Evolutionary conservation across 75 land plant genomes (phyloP).

Genomic region (Ceratopteris richardii): DNA sequence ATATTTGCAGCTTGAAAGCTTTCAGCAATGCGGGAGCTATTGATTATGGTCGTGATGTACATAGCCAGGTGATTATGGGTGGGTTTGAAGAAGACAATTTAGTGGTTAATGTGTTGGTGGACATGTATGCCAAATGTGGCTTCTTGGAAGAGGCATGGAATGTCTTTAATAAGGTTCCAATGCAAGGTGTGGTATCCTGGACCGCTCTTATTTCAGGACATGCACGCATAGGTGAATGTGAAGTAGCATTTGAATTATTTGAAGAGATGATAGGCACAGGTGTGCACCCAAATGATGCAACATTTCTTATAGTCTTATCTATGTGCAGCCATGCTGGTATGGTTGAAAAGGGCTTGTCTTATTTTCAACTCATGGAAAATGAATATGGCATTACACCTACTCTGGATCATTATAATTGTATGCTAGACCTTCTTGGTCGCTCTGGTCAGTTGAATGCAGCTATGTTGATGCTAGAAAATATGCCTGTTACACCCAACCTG

Average conservation of each 20-base stretch:
- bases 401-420: constrained; percentile 42
- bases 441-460: constrained; percentile 45
- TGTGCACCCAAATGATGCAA: constrained; percentile 22
- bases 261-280: constrained; percentile 22
- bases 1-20: constrained; percentile 3
- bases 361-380: constrained; percentile 24
- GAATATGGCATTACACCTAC: constrained; percentile 29
- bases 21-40: constrained; percentile 2
- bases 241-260: constrained; percentile 32
- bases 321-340: constrained; percentile 40
- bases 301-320: constrained; percentile 34
- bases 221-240: constrained; percentile 24
- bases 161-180: constrained; percentile 38
- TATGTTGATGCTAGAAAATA: constrained; percentile 16
- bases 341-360: constrained; percentile 30
- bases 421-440: constrained; percentile 46
- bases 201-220: constrained; percentile 39
- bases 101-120: not conserved
- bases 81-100: not conserved
- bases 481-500: constrained; percentile 36
- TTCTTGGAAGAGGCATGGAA: constrained; percentile 25
- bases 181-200: constrained; percentile 39
- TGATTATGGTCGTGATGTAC: not conserved
- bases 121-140: constrained; percentile 6
- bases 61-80: not conserved